Conservation (phyloP, 2,329 filamentous ascomycete genomes). For the Trichoderma aggressivum region DNA sequence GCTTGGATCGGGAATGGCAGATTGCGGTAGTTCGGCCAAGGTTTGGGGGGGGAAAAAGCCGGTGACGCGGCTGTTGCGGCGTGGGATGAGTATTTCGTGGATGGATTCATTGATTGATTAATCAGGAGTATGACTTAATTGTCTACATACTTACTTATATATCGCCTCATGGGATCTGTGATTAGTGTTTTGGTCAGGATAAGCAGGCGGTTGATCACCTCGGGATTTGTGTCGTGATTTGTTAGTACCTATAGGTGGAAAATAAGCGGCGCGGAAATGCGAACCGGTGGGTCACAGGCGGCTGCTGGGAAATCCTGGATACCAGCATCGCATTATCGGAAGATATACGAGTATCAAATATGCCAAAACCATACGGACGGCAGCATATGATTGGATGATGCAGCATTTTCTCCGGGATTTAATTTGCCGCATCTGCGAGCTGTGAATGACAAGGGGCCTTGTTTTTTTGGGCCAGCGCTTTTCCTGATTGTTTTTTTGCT, state of each 20-base stretch:
- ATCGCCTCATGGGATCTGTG: not conserved
- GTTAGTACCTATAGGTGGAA: not conserved
- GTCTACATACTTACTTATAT: not conserved
- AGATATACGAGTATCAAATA: not conserved
- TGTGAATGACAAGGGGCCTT: not conserved
- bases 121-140: not conserved
- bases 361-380: not conserved
- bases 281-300: not conserved
- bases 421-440: not conserved
- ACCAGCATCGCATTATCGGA: not conserved
- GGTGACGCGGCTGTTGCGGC: not conserved
- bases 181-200: not conserved
- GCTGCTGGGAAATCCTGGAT: not conserved
- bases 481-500: not conserved
- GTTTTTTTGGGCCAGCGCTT: not conserved
- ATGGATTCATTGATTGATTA: not conserved
- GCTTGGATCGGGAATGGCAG: not conserved
- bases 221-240: not conserved
- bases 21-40: not conserved
- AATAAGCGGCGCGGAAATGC: not conserved
- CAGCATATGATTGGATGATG: not conserved
- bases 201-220: not conserved
- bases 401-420: not conserved
- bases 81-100: not conserved
- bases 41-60: not conserved